These are phyloP conservation scores for Aspergillus nanangensis DNA, from an alignment of 495 filamentous ascomycete species.

Conservation along the genomic window DNA sequence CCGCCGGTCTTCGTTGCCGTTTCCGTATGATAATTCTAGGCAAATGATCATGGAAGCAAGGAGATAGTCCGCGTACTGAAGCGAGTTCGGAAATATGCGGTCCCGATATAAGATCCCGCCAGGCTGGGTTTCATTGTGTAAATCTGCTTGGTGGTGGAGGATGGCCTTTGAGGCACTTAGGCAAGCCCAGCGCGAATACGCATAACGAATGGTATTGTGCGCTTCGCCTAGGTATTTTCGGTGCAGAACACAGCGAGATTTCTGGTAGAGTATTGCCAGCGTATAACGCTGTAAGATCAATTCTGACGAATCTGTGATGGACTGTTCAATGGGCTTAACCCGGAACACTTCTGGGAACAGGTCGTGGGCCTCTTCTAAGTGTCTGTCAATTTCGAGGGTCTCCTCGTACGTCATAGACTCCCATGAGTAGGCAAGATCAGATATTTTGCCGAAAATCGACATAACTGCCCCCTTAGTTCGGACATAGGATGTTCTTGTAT, in stretches of 20 bases:
- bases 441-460: slow-evolving; percentile 38
- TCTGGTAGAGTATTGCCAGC: slow-evolving; percentile 77
- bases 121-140: slow-evolving; percentile 70
- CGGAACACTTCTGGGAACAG: slow-evolving; percentile 66
- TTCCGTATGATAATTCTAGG: slow-evolving; percentile 56
- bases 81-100: slow-evolving; percentile 71
- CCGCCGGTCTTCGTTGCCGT: not conserved
- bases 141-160: slow-evolving; percentile 68
- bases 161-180: slow-evolving; percentile 76
- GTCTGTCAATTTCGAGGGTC: slow-evolving; percentile 68
- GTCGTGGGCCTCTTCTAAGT: slow-evolving; percentile 63
- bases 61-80: slow-evolving; percentile 78
- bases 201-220: slow-evolving; percentile 64
- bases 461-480: slow-evolving; percentile 39
- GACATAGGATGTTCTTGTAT: slow-evolving; percentile 31
- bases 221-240: slow-evolving; percentile 73
- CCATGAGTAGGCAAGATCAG: slow-evolving; percentile 40
- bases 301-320: slow-evolving; percentile 67
- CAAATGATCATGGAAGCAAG: slow-evolving; percentile 87
- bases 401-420: slow-evolving; percentile 66
- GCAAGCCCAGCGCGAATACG: slow-evolving; percentile 75
- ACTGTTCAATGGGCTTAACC: slow-evolving; percentile 65
- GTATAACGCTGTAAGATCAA: slow-evolving; percentile 79
- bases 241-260: slow-evolving; percentile 78
- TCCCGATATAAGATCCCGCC: slow-evolving; percentile 67